phyloP scores from a whole-genome alignment of 345 rosid species.

The Litchi chinensis region DNA sequence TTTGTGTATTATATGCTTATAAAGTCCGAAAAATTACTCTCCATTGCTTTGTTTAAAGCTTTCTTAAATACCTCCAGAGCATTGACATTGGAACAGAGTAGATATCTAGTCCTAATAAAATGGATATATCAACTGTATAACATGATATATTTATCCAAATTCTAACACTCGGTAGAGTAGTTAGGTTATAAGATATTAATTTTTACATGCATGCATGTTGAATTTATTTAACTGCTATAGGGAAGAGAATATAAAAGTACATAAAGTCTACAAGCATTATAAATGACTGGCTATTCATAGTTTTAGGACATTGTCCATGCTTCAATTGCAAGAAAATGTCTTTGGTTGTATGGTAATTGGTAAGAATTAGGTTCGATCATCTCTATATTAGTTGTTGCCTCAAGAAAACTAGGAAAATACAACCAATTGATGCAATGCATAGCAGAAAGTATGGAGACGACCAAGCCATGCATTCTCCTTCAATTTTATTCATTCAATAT shows the following conservation, averaged over 20 bases:
- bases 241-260: too few relatives aligned
- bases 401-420: constrained; percentile 1
- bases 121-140: neutral
- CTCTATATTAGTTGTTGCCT: neutral
- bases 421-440: neutral
- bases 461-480: neutral
- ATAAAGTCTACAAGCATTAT: neutral
- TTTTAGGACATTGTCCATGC: neutral
- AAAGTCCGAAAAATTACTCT: neutral
- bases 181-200: constrained; percentile 1
- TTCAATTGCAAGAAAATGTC: neutral
- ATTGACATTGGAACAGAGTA: neutral
- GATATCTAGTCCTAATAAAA: neutral
- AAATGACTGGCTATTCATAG: neutral
- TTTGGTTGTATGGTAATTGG: neutral
- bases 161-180: neutral
- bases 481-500: neutral
- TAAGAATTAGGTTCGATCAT: neutral
- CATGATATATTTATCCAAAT: neutral
- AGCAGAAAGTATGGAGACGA: neutral
- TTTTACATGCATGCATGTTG: neutral
- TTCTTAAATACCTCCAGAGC: neutral
- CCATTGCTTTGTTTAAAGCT: neutral
- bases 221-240: too few relatives aligned
- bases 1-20: constrained; percentile 8